phyloP scores from a whole-genome alignment of 1,284 basidiomycete genomes.

The Tetrapyrgos nigripes region DNA sequence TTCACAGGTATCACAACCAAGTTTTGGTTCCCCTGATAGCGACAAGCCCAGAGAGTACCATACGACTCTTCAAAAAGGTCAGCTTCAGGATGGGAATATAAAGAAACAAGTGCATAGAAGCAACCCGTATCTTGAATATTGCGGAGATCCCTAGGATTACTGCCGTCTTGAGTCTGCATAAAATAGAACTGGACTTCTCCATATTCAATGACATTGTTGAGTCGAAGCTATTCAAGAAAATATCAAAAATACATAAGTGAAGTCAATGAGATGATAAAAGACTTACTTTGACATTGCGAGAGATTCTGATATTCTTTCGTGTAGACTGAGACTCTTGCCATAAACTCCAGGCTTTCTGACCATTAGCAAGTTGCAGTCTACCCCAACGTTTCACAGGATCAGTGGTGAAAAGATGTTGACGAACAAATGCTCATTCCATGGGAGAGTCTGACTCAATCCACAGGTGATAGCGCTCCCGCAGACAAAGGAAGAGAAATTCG shows the following conservation, averaged over 20 bases:
- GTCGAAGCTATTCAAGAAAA: background rate
- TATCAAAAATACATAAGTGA: background rate
- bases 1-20: conserved; percentile 24
- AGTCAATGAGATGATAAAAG: conserved; percentile 34
- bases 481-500: conserved; percentile 11
- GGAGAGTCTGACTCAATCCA: background rate
- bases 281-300: too few relatives aligned
- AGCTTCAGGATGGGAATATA: conserved; percentile 23
- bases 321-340: conserved; percentile 35
- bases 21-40: conserved; percentile 17
- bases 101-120: conserved; percentile 24
- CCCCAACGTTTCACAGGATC: conserved; percentile 28
- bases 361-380: conserved; percentile 32
- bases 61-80: conserved; percentile 20
- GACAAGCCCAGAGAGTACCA: conserved; percentile 27
- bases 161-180: background rate
- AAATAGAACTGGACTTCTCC: too few relatives aligned
- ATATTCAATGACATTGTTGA: too few relatives aligned
- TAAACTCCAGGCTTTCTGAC: conserved; percentile 29
- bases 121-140: background rate
- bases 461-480: background rate
- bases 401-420: conserved; percentile 2
- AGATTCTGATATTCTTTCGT: conserved; percentile 25
- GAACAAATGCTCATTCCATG: conserved; percentile 3
- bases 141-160: background rate